Conservation (phyloP, 805 yeast genomes). For the Metschnikowia arizonensis region DNA sequence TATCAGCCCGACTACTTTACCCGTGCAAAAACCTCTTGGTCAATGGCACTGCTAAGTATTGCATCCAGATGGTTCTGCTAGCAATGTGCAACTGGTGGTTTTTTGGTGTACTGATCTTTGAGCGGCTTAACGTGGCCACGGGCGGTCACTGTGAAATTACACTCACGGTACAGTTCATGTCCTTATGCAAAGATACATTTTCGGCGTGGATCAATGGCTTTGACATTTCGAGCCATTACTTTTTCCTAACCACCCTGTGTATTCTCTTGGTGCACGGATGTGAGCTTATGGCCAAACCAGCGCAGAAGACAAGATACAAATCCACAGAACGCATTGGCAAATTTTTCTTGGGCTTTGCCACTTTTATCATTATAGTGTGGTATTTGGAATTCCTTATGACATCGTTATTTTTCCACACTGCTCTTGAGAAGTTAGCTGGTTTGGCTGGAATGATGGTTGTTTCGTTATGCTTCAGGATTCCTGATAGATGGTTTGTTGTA, state of each 20-base stretch:
- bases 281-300: neutral
- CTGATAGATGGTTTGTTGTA: neutral
- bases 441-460: conserved; percentile 7
- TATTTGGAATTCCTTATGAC: conserved; percentile 13
- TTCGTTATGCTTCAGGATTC: neutral
- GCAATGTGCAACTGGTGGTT: conserved; percentile 25
- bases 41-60: conserved; percentile 9
- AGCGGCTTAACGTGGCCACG: conserved; percentile 20
- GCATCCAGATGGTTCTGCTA: conserved; percentile 12
- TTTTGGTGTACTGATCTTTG: conserved; percentile 33
- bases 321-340: neutral
- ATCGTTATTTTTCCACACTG: conserved; percentile 16
- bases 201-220: conserved; percentile 15
- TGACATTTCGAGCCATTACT: conserved; percentile 17
- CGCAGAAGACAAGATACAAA: neutral
- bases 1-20: neutral
- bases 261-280: conserved; percentile 8
- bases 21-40: neutral
- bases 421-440: conserved; percentile 13
- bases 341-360: neutral
- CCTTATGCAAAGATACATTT: conserved; percentile 1
- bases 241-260: conserved; percentile 12
- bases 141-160: conserved; percentile 14
- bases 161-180: conserved; percentile 2
- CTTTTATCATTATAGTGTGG: conserved; percentile 10